Base-by-base conservation (phyloP, 345 rosid genomes). In the Balakata baccata region DNA sequence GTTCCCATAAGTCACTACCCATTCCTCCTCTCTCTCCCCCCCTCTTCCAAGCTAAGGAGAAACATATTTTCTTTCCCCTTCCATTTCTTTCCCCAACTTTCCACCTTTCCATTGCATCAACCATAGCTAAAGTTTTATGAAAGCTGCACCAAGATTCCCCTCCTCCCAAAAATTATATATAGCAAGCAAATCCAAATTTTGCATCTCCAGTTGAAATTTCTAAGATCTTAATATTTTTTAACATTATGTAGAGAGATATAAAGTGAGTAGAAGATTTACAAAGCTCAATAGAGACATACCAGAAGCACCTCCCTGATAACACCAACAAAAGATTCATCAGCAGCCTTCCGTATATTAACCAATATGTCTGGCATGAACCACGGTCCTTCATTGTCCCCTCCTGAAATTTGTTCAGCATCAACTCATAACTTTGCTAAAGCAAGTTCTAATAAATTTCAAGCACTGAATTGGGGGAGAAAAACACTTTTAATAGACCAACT, bases 351-450 rank as follows among this genome's bases (percentile, higher is more conserved):
- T 70, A 92, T 78, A 3, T 78, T 89, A 71, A 92, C 98, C 85
- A 92, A 77, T 69, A 95, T 91, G 78, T 95, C 98, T 16, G 98
- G 92, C 85, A 92, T 85, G 81, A 86, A 86, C 92, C 95, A 88
- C 17, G 92, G 86, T 49, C 93, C 92, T 70, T 95, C 97, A 56
- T 76, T 84, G 70, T 92, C 97, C 11, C 89, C 89, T 74, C 97
- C 98, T 94, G 89, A 77, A 80, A 50, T 20, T 37, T 9, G 67
- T 53, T 38, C 25, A 13, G 46, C 1, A 23, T 57, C 70, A 49
- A 65, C 17, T 49, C 64, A 20, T 38, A 1, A 59, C 11, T 22
- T 16, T 17, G n/a, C 57, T 52, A 56, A 70, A 43, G 41, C 49
- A 45, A 64, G 6, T 25, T 47, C 2, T 6, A 16, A 38, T 53